Base-by-base conservation (phyloP, 75 land plant genomes). In the Pseudotsuga menziesii region DNA sequence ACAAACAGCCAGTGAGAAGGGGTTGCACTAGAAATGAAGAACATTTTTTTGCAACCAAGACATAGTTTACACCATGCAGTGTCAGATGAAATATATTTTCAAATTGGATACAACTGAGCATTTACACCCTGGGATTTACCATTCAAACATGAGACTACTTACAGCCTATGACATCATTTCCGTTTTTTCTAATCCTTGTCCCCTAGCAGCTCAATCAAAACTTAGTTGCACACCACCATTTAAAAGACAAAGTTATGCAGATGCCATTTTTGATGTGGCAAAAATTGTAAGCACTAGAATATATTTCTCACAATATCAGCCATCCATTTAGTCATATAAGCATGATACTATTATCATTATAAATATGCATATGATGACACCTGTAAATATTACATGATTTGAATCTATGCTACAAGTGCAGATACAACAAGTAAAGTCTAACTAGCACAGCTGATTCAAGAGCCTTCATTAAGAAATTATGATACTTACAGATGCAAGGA, bases 401-500 rank as follows among this genome's bases (percentile, higher is more conserved):
- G 55, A 41, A 73, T 39, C 17, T 2, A 2, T 41, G 23, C 8
- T 23, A 20, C 16, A 41, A 12, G 27, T 4, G 19, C 15, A 29
- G 57, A 4, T 73, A 22, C 5, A 6, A 16, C 27, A 73, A 73
- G 58, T 48, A 44, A 11, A 54, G 23, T 41, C 58, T 11, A 41
- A 22, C 48, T 22, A 76, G 3, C n/a, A 3, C 26, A 8, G 13
- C 9, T 19, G 44, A 29, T 19, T 35, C 44, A 15, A 22, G 25
- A 23, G 59, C 26, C 67, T 25, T 74, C 19, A 14, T 54, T 26
- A 25, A 26, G 29, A 56, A 55, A 56, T 15, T 56, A 19, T 19
- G 0, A 55, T 56, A 83, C 83, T 79, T 74, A 95, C 98, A 67
- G 99, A 96, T 71, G 99, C 99, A 71, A 94, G 91, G 19, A 86